Evolutionary conservation across 2,329 filamentous ascomycete species (phyloP), one percentile per base, ranked within the genome.

Genomic region (Fusarium zealandicum): DNA sequence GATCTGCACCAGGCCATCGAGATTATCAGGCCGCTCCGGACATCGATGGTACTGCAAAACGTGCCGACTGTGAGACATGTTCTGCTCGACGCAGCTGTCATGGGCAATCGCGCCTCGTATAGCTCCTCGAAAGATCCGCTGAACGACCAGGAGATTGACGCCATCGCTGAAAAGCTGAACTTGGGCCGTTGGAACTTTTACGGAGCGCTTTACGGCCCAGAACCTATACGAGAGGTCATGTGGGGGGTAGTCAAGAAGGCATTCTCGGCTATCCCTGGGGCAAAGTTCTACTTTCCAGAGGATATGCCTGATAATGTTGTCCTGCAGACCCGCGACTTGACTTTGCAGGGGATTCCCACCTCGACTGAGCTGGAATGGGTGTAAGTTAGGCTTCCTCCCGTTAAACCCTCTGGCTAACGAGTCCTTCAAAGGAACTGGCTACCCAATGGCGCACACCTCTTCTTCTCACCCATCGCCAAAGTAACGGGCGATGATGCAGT

Each of bases 141-240:
- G 0, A 53, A 40, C 1, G 56, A 65, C 2, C 9, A 45, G 1
- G 51, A 65, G 5, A 44, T 65, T 0, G 54, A 65, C 2, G 51
- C 42, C 0, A 64, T 65, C 6, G 59, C 63, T 0, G 31, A 59
- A 4, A 65, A 64, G 6, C 17, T 65, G 2, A 65, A 62, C 6
- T 28, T 65, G 0, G 63, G 63, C 0, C 50, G 63, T 0, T 65
- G 63, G 63, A 65, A 65, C 39, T 65, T 65, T 16, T 65, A 65
- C 4, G 62, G 63, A 2, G 63, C 62, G 1, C 51, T 65, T 0
- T 65, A 65, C 1, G 63, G 63, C 3, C 63, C 63, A 0, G 59
- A 65, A 1, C 62, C 63, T 0, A 51, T 65, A 1, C 12, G 62
- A 13, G 55, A 57, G 2, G 62, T 36, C 1, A 61, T 65, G 50